These are phyloP conservation scores for Heterobasidion irregulare DNA, from an alignment of 1,284 basidiomycete genomes.

Conservation along the genomic window DNA sequence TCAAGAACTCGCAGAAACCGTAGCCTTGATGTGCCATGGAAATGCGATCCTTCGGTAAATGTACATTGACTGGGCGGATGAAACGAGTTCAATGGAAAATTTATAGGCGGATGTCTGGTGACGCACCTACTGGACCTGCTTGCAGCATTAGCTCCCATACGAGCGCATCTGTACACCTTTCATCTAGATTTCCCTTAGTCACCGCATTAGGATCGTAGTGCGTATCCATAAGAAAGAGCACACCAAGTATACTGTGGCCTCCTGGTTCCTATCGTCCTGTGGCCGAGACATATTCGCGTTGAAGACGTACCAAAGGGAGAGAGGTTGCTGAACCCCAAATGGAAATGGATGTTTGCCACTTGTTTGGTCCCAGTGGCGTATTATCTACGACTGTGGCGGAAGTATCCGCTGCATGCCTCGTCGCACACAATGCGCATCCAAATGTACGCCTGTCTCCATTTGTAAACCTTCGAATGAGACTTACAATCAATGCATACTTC, in stretches of 20 bases:
- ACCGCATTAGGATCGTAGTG: too few species aligned
- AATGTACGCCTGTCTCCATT: too few species aligned
- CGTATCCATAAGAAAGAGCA: neutral
- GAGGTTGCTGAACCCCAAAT: neutral
- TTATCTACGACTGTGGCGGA: too few species aligned
- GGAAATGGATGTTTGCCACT: neutral
- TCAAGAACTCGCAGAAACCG: constrained; percentile 98
- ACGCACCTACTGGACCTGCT: constrained; percentile 88
- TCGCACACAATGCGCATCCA: too few species aligned
- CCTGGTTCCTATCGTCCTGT: constrained; percentile 90
- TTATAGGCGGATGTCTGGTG: neutral
- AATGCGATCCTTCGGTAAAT: constrained; percentile 98
- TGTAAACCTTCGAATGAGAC: too few species aligned
- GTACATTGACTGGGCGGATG: constrained; percentile 72
- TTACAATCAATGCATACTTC: too few species aligned
- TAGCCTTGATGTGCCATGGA: constrained; percentile 98
- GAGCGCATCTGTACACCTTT: constrained; percentile 88
- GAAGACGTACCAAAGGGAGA: neutral
- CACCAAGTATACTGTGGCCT: constrained; percentile 88
- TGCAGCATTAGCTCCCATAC: constrained; percentile 99
- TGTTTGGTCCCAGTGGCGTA: neutral
- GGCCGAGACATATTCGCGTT: constrained; percentile 59
- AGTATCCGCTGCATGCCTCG: too few species aligned
- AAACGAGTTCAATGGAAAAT: neutral
- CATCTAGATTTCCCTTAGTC: constrained; percentile 89